Evolutionary conservation across 106 monocot genomes (phyloP).

Genomic region (Gastrodia elata): DNA sequence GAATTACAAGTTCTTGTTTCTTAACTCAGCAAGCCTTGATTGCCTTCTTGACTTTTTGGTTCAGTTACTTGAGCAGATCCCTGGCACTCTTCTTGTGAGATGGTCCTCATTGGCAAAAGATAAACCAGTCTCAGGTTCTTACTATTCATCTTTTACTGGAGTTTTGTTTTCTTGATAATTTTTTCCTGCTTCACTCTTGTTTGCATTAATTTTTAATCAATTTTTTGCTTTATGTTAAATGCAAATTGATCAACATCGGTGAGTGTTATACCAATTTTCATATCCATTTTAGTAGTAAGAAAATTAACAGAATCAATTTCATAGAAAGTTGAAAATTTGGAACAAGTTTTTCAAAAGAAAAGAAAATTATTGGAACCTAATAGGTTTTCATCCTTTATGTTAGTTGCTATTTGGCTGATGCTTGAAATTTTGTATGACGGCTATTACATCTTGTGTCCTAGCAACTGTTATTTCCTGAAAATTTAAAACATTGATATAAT

Average conservation of each 20-base stretch:
- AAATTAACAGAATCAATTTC: neutral
- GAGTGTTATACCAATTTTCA: neutral
- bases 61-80: slow-evolving; percentile 3
- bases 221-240: neutral
- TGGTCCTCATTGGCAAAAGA: slow-evolving; percentile 1
- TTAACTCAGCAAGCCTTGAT: neutral
- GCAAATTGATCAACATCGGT: neutral
- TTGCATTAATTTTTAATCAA: neutral
- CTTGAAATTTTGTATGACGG: neutral
- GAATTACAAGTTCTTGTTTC: neutral
- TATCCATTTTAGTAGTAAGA: neutral
- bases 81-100: slow-evolving; percentile 2
- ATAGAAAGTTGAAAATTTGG: neutral
- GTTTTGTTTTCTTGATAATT: neutral
- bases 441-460: too few species aligned
- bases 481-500: too few species aligned
- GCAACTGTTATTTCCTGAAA: too few species aligned
- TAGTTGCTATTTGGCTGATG: neutral
- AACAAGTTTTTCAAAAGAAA: too few species aligned
- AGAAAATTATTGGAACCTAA: neutral
- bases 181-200: neutral
- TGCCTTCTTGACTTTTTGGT: neutral
- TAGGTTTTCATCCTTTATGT: neutral
- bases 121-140: slow-evolving; percentile 1
- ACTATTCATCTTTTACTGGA: neutral